Percentiles rank a stretch among this genome's conserved stretches.
Evolutionary conservation across 2,329 filamentous ascomycete species (phyloP).

Genomic region (Xylariales sp.): DNA sequence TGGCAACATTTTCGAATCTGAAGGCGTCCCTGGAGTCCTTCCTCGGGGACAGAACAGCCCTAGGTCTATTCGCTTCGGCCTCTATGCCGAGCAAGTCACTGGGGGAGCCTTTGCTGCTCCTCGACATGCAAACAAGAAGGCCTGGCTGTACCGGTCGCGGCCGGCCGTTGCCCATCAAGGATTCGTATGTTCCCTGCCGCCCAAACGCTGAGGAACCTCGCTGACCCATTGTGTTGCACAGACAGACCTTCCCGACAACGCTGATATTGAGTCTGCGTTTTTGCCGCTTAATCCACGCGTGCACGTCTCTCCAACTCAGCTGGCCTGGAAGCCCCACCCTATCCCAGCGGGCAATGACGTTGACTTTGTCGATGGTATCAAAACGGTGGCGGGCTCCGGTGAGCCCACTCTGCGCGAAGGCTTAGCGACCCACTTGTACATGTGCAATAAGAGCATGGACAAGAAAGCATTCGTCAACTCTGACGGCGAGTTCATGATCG

Average conservation of each 20-base stretch:
- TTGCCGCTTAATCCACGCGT: constrained; percentile 40
- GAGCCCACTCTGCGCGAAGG: constrained; percentile 45
- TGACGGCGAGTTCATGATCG: constrained; percentile 63
- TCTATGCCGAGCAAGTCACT: constrained; percentile 45
- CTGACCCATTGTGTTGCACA: not conserved
- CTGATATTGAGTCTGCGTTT: constrained; percentile 37
- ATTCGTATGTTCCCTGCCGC: constrained; percentile 3
- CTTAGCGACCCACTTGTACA: constrained; percentile 44
- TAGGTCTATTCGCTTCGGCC: constrained; percentile 34
- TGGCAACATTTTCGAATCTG: constrained; percentile 43
- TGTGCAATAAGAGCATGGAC: constrained; percentile 42
- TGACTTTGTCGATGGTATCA: constrained; percentile 43
- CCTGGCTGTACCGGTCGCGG: constrained; percentile 30
- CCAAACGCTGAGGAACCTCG: not conserved
- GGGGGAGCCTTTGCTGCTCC: constrained; percentile 32
- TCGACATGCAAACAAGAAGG: constrained; percentile 25
- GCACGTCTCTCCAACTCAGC: constrained; percentile 39
- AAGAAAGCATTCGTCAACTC: constrained; percentile 47
- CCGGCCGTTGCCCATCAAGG: constrained; percentile 28
- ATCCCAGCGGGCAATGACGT: constrained; percentile 26
- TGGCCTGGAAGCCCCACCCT: constrained; percentile 44
- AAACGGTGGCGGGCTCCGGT: constrained; percentile 44
- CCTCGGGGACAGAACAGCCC: constrained; percentile 42
- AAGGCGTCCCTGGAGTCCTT: constrained; percentile 41
- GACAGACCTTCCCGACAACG: constrained; percentile 23